These are phyloP conservation scores for Termitomyces bulborhizus DNA, from an alignment of 768 basidiomycete genomes.

Conservation along the genomic window DNA sequence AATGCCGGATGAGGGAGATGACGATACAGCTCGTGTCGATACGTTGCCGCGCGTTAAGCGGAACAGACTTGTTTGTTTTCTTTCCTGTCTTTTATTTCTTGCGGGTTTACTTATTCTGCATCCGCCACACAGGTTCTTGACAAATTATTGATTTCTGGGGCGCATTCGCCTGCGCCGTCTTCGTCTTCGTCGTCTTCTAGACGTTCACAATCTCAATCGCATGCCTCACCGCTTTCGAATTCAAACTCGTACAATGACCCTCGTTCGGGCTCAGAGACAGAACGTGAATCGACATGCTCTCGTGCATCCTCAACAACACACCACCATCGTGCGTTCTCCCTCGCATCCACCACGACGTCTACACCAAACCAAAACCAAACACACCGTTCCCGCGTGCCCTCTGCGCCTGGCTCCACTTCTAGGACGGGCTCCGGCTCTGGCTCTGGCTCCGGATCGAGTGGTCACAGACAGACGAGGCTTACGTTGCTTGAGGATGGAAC, in stretches of 20 bases:
- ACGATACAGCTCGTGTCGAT: not conserved
- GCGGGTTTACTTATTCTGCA: constrained; percentile 6
- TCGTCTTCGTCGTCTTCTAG: constrained; percentile 41
- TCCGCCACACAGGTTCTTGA: constrained; percentile 44
- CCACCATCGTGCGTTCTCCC: constrained; percentile 7
- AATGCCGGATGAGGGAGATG: constrained; percentile 46
- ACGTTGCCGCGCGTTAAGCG: not conserved
- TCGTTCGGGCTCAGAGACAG: constrained; percentile 78
- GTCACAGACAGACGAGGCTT: constrained; percentile 9
- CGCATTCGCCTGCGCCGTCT: constrained; percentile 39
- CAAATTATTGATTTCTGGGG: constrained; percentile 37
- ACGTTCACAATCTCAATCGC: constrained; percentile 23
- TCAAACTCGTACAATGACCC: constrained; percentile 13
- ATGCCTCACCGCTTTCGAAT: constrained; percentile 22
- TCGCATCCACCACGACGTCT: not conserved
- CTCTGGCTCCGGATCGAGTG: constrained; percentile 2
- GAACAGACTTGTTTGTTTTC: not conserved
- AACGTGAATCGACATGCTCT: constrained; percentile 47
- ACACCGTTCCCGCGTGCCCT: constrained; percentile 35
- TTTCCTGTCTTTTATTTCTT: constrained; percentile 13
- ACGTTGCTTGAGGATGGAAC: constrained; percentile 1
- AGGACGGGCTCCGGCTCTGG: not conserved
- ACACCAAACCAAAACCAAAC: constrained; percentile 2
- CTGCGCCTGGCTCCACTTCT: constrained; percentile 29
- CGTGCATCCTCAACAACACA: not conserved